Conservation (phyloP, 257 asterid genomes). For the Paulownia fortunei region DNA sequence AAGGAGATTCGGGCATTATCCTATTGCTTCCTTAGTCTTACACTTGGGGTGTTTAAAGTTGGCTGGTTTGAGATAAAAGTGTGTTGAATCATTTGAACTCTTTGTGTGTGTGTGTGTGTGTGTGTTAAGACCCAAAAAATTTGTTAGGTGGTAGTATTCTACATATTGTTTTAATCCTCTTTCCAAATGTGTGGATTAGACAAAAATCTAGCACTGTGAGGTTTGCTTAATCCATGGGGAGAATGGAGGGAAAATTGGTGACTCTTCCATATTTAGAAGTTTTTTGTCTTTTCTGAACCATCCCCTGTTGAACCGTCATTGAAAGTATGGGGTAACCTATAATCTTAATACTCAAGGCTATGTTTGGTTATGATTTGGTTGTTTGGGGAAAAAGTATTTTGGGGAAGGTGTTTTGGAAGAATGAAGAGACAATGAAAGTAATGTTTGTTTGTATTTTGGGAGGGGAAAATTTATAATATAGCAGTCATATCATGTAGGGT, state of each 20-base stretch:
- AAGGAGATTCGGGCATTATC: not conserved
- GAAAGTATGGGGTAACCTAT: not conserved
- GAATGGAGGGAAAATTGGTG: not conserved
- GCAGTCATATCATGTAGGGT: too few relatives aligned
- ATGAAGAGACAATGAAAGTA: too few relatives aligned
- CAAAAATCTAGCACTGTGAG: not conserved
- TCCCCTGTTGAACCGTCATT: not conserved
- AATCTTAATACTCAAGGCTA: not conserved
- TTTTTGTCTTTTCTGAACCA: not conserved
- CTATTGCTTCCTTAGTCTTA: not conserved
- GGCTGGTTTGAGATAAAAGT: not conserved
- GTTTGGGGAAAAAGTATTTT: too few relatives aligned
- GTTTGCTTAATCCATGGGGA: not conserved
- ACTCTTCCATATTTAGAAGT: not conserved
- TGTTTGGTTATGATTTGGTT: too few relatives aligned
- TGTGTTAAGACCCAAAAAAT: not conserved
- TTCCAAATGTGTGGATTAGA: not conserved
- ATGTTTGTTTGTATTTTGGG: too few relatives aligned
- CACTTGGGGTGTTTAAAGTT: not conserved
- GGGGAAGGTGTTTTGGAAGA: too few relatives aligned
- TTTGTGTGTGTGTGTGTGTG: not conserved
- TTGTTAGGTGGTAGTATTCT: not conserved
- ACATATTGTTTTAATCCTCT: not conserved
- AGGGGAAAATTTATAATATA: too few relatives aligned
- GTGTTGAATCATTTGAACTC: not conserved